Evolutionary conservation across 257 asterid genomes (phyloP).

Genomic region (Fraxinus pennsylvanica): DNA sequence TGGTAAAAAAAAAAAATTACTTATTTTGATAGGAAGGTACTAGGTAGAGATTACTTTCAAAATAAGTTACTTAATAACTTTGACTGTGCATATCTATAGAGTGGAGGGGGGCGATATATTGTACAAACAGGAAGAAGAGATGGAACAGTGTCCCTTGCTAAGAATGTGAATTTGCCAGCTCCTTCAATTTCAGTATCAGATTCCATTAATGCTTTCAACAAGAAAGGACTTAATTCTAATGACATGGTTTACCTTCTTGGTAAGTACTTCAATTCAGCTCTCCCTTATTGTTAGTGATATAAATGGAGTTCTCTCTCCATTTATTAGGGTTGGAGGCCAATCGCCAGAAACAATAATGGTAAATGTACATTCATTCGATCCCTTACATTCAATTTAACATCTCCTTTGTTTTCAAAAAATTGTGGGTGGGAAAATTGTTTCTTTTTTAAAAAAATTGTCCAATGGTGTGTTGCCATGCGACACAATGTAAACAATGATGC

Average conservation of each 20-base stretch:
- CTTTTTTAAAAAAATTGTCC: too few relatives aligned
- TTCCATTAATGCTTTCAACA: conserved; percentile 38
- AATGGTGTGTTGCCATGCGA: too few relatives aligned
- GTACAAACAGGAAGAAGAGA: conserved; percentile 58
- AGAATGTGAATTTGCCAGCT: conserved; percentile 52
- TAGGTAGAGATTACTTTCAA: background rate
- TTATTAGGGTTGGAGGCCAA: too few relatives aligned
- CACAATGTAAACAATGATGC: too few relatives aligned
- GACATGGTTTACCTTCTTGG: conserved; percentile 71
- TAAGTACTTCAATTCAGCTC: background rate
- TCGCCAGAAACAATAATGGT: too few relatives aligned
- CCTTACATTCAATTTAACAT: too few relatives aligned
- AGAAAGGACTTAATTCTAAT: conserved; percentile 39
- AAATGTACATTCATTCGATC: too few relatives aligned
- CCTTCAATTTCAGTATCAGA: conserved; percentile 45
- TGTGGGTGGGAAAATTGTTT: too few relatives aligned
- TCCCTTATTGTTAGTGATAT: too few relatives aligned
- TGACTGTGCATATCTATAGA: conserved; percentile 18
- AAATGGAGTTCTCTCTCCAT: conserved; percentile 28
- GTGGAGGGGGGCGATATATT: conserved; percentile 48
- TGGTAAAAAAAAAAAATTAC: conserved; percentile 27
- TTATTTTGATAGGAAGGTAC: background rate
- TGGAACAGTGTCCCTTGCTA: conserved; percentile 31
- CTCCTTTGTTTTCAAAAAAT: too few relatives aligned
- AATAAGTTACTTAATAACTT: background rate